Percentiles rank a stretch among this genome's conserved stretches.
These are phyloP conservation scores for Leccinum angustisporum DNA, from an alignment of 1,284 basidiomycete species.

Conservation along the genomic window DNA sequence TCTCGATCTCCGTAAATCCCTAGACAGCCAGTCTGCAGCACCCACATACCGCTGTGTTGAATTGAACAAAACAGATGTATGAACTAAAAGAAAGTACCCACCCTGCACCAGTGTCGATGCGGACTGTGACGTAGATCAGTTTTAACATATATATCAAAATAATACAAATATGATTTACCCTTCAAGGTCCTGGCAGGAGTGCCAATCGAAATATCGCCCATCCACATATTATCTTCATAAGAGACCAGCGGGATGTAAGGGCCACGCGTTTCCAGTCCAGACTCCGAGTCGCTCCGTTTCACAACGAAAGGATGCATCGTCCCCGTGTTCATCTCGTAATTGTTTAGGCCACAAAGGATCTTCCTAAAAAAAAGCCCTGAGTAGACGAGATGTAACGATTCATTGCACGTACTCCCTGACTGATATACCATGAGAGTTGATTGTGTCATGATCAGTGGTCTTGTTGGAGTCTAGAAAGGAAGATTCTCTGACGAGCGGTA, in stretches of 20 bases:
- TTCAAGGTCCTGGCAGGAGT: background rate
- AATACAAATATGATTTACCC: background rate
- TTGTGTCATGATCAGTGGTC: background rate
- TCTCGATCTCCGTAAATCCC: too few species aligned
- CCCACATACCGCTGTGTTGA: background rate
- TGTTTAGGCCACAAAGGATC: background rate
- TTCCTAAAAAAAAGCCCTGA: background rate
- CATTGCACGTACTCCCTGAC: background rate
- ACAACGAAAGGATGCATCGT: background rate
- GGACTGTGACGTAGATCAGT: background rate
- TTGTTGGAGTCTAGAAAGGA: background rate
- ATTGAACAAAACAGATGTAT: background rate
- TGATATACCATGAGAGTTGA: background rate
- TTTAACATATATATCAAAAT: background rate
- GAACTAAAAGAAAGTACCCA: background rate
- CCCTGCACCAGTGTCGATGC: background rate
- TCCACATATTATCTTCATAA: background rate
- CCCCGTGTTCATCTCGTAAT: background rate
- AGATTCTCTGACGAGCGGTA: background rate
- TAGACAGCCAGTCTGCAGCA: background rate
- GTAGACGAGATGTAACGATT: background rate
- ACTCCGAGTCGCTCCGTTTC: background rate
- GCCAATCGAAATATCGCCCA: background rate
- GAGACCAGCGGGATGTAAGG: background rate
- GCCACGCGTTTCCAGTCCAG: background rate